Evolutionary conservation across 2,329 filamentous ascomycete species (phyloP).

Genomic region (Trichophyton schoenleinii): DNA sequence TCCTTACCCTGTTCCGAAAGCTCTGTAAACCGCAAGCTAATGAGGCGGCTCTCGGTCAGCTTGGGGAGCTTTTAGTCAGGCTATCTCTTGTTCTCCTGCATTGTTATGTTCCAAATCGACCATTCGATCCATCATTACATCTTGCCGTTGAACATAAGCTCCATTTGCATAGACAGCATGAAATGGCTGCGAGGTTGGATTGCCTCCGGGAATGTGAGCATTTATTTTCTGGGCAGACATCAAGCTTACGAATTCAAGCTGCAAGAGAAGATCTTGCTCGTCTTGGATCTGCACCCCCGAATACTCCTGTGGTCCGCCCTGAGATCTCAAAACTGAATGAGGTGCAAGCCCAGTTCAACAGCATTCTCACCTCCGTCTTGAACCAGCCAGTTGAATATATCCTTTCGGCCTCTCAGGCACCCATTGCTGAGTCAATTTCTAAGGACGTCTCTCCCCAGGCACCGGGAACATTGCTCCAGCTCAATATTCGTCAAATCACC

Average conservation of each 20-base stretch:
- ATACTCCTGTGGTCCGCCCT: conserved; percentile 60
- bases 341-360: conserved; percentile 73
- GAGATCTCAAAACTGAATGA: conserved; percentile 52
- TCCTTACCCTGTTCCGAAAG: background rate
- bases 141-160: conserved; percentile 51
- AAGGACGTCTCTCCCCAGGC: background rate
- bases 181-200: conserved; percentile 45
- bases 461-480: conserved; percentile 31
- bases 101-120: conserved; percentile 73
- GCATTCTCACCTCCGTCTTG: conserved; percentile 55
- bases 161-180: conserved; percentile 43
- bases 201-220: conserved; percentile 54
- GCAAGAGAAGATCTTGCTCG: conserved; percentile 49
- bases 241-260: conserved; percentile 53
- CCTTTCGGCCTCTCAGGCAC: conserved; percentile 13
- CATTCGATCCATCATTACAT: conserved; percentile 64
- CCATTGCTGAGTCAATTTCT: conserved; percentile 10
- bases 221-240: conserved; percentile 53
- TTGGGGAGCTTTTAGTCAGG: conserved; percentile 58
- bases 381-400: conserved; percentile 27
- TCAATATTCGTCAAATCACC: conserved; percentile 56
- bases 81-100: conserved; percentile 62
- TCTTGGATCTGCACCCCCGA: conserved; percentile 55
- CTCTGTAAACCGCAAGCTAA: conserved; percentile 1
- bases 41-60: conserved; percentile 20